A percentile compares a stretch with the other conserved stretches of the same genome.
These are phyloP conservation scores for Flagelloscypha sp. DNA, from an alignment of 768 basidiomycete genomes.

Conservation along the genomic window DNA sequence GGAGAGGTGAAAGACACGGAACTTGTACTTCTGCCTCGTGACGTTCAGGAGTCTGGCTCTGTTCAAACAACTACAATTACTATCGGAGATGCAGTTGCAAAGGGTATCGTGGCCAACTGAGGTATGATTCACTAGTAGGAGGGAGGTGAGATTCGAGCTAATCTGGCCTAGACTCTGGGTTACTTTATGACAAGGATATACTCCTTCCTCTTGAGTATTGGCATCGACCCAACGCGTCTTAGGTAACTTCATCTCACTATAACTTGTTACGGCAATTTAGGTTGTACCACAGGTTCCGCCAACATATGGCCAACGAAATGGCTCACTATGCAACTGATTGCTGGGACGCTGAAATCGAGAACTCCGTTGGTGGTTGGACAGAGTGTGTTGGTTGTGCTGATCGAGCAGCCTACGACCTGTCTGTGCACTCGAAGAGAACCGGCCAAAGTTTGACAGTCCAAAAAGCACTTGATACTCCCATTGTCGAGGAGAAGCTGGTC, in stretches of 20 bases:
- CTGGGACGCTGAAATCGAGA: constrained; percentile 98
- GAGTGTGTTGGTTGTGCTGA: constrained; percentile 99
- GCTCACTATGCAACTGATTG: constrained; percentile 98
- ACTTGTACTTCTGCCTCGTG: constrained; percentile 71
- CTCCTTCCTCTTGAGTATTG: constrained; percentile 84
- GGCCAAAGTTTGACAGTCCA: constrained; percentile 81
- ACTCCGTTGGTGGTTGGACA: constrained; percentile 83
- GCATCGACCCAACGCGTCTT: constrained; percentile 73
- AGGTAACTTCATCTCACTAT: too few species aligned
- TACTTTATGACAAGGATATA: constrained; percentile 94
- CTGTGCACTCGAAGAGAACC: constrained; percentile 80
- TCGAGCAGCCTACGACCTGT: constrained; percentile 92
- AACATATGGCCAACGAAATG: constrained; percentile 99
- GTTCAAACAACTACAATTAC: constrained; percentile 57
- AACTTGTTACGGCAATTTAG: too few species aligned
- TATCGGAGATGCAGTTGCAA: constrained; percentile 82
- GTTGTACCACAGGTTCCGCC: too few species aligned
- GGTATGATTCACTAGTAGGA: too few species aligned
- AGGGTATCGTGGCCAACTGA: constrained; percentile 88
- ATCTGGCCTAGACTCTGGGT: constrained; percentile 93
- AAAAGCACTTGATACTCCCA: constrained; percentile 77
- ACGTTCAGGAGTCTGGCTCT: constrained; percentile 72
- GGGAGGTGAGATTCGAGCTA: too few species aligned
- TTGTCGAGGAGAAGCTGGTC: constrained; percentile 72
- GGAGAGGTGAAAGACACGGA: constrained; percentile 66